Base-by-base conservation (phyloP, 495 filamentous ascomycete genomes). In the Tuber brumale region DNA sequence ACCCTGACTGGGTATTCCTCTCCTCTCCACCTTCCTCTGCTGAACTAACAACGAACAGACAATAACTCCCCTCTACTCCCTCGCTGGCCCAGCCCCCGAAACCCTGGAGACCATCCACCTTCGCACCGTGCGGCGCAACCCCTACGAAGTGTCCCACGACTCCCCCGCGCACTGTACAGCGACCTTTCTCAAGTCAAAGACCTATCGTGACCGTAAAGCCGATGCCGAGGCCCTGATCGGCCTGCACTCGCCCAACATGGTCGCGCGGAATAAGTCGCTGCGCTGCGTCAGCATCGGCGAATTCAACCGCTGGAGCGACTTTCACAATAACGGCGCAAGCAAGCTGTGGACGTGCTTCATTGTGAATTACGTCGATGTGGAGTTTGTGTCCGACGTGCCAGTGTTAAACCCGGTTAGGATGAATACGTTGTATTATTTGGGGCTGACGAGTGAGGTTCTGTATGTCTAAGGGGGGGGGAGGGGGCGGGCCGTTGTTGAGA, bases 71-170 rank as follows among this genome's bases (percentile, higher is more conserved):
- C 51, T 61, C 9, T 61, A 61, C 51, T 61, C 51, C 8, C 51
- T 61, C 51, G 9, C 51, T 12, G 51, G 51, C n/a, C n/a, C 51
- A 16, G 72, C 27, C 37, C 27, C 45, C 19, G 75, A 57, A 18
- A 76, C 72, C 39, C 73, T 76, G 21, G 74, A 61, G 27, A 76
- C 75, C 41, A 76, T 76, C 37, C 72, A 76, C 75, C 73, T 76
- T 3, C 75, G 75, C 21, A 76, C 73, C 27, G 41, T 76, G 73
- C 75, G 72, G 10, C 75, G 72, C n/a, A 31, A 31, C 14, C 48
- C 41, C 31, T 76, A 74, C 27, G 51, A 61, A n/a, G 66, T 61
- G 45, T 10, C 46, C 5, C 75, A 31, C 23, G 75, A 76, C 27
- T 48, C 73, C 27, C 72, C 61, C 27, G 61, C 69, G 12, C 71